Evolutionary conservation across 208 protist genomes (phyloP).

Genomic region (Leishmania lainsoni): DNA sequence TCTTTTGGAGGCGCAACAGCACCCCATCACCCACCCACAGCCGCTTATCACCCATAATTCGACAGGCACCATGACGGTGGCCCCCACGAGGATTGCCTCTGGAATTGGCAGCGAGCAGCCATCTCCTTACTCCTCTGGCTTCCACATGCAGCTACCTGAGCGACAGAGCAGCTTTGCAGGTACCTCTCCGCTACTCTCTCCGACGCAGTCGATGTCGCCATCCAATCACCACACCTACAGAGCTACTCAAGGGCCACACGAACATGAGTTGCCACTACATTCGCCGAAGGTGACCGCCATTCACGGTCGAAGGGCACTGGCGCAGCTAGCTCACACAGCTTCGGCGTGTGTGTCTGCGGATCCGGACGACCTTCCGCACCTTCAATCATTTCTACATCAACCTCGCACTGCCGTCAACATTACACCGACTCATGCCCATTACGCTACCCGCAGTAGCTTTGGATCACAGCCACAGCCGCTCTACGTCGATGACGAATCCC

Average conservation of each 20-base stretch:
- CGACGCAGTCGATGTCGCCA: background rate
- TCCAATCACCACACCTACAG: background rate
- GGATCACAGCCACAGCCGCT: background rate
- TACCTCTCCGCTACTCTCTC: slow-evolving; percentile 14
- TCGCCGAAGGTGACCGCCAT: background rate
- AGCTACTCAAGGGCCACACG: background rate
- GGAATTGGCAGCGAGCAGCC: background rate
- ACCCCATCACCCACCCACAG: background rate
- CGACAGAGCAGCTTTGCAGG: background rate
- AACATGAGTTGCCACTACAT: slow-evolving; percentile 25
- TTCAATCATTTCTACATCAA: background rate
- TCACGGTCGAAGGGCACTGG: background rate
- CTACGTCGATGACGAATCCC: background rate
- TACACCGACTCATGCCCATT: too few species aligned
- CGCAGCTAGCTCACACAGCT: background rate
- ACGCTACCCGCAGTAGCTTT: background rate
- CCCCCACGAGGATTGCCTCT: background rate
- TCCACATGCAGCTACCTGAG: background rate
- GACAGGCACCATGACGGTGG: slow-evolving; percentile 15
- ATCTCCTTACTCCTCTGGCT: background rate
- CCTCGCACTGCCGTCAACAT: background rate
- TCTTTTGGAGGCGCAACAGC: background rate
- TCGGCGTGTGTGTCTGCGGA: background rate
- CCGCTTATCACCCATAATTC: slow-evolving; percentile 6
- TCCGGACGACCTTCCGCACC: background rate